Conservation (phyloP, 75 land plant species). For the Picea sitchensis region DNA sequence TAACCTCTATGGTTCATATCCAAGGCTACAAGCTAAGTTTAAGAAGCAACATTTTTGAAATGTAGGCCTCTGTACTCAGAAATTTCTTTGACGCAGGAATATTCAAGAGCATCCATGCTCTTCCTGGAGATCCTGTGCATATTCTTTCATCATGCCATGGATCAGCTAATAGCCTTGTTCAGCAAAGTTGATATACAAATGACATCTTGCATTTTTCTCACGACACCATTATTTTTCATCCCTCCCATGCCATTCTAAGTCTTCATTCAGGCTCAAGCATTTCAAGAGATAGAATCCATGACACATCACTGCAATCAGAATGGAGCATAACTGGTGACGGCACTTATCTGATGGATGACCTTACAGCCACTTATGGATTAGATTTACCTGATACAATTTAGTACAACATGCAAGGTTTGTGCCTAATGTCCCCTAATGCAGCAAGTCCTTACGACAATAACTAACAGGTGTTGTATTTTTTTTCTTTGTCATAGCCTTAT, state of each 20-base stretch:
- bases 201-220: slow-evolving; percentile 16
- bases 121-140: slow-evolving; percentile 39
- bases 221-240: slow-evolving; percentile 39
- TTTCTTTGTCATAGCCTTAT: too few species aligned
- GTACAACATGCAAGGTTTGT: slow-evolving; percentile 55
- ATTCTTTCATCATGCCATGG: slow-evolving; percentile 22
- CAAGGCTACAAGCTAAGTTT: slow-evolving; percentile 1
- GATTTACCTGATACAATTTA: slow-evolving; percentile 44
- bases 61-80: slow-evolving; percentile 40
- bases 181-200: slow-evolving; percentile 31
- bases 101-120: slow-evolving; percentile 25
- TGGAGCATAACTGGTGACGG: slow-evolving; percentile 22
- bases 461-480: slow-evolving; percentile 1
- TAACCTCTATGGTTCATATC: background rate
- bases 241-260: slow-evolving; percentile 27
- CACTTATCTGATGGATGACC: slow-evolving; percentile 25
- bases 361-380: slow-evolving; percentile 44
- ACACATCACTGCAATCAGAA: slow-evolving; percentile 28
- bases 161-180: slow-evolving; percentile 9
- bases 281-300: slow-evolving; percentile 19
- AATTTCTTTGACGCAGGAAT: slow-evolving; percentile 78
- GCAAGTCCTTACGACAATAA: background rate
- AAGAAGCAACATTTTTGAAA: slow-evolving; percentile 17
- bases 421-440: slow-evolving; percentile 17
- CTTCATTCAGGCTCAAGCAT: slow-evolving; percentile 23